Evolutionary conservation across 1,284 basidiomycete species (phyloP).

Genomic region (Mycena citricolor): DNA sequence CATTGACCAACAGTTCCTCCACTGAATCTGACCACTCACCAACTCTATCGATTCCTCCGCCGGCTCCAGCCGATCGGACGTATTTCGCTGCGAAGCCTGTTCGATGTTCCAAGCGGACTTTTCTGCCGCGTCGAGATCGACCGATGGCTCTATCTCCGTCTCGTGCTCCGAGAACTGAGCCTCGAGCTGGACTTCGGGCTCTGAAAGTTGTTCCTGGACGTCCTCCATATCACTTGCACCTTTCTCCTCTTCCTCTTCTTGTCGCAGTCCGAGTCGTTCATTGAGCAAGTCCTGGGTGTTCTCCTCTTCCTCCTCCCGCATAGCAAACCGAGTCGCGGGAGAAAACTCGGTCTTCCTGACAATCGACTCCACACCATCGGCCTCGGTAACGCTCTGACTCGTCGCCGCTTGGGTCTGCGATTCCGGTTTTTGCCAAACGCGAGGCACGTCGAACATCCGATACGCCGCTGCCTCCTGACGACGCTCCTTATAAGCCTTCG

Average conservation of each 20-base stretch:
- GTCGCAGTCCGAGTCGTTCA: not conserved
- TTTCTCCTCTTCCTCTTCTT: not conserved
- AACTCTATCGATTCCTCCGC: too few relatives aligned
- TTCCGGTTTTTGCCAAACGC: too few relatives aligned
- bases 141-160: conserved; percentile 1
- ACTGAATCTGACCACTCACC: too few relatives aligned
- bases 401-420: too few relatives aligned
- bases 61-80: too few relatives aligned
- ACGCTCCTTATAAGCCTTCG: too few relatives aligned
- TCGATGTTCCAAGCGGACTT: conserved; percentile 13
- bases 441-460: too few relatives aligned
- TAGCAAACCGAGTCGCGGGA: conserved; percentile 1
- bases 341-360: not conserved
- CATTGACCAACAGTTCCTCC: too few relatives aligned
- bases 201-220: not conserved
- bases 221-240: not conserved
- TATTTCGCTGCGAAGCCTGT: conserved; percentile 12
- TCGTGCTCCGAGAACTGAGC: conserved; percentile 5
- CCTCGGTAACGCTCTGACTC: too few relatives aligned
- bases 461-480: too few relatives aligned
- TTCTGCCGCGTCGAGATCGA: conserved; percentile 12
- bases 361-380: too few relatives aligned
- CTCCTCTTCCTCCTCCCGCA: conserved; percentile 46
- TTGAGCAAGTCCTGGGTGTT: conserved; percentile 40
- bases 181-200: not conserved